These are phyloP conservation scores for Lactarius hatsudake DNA, from an alignment of 768 basidiomycete genomes.

Conservation along the genomic window DNA sequence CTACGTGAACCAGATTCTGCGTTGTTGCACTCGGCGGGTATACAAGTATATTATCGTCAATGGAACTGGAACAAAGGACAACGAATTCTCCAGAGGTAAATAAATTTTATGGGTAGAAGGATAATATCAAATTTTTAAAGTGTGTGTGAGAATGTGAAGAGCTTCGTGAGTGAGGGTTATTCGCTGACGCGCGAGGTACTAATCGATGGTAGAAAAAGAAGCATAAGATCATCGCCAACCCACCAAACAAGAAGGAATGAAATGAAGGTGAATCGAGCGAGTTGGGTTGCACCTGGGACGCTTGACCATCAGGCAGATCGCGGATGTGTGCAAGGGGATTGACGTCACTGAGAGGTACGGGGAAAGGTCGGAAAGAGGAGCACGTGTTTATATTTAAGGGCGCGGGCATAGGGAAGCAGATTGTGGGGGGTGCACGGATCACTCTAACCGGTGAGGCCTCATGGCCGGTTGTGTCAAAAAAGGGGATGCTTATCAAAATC, in stretches of 20 bases:
- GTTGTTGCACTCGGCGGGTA: neutral
- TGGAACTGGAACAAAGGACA: neutral
- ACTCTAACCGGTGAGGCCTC: constrained; percentile 1
- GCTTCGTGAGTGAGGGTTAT: neutral
- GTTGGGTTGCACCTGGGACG: neutral
- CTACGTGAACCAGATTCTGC: neutral
- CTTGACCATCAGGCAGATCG: neutral
- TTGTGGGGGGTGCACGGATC: neutral
- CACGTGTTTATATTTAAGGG: constrained; percentile 5
- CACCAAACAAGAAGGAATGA: neutral
- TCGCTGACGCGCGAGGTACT: neutral
- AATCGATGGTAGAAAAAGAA: neutral
- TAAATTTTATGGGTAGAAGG: neutral
- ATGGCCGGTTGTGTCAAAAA: constrained; percentile 13
- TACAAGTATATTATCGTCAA: neutral
- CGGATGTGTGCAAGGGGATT: neutral
- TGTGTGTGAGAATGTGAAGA: neutral
- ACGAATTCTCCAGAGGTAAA: too few species aligned
- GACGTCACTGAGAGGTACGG: neutral
- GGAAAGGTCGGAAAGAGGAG: neutral
- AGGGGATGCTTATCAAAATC: constrained; percentile 13
- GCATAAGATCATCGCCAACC: neutral
- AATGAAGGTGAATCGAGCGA: too few species aligned
- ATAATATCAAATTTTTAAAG: neutral
- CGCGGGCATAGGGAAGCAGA: neutral